Conservation (phyloP, 2,329 filamentous ascomycete genomes). For the Botrytis aclada region DNA sequence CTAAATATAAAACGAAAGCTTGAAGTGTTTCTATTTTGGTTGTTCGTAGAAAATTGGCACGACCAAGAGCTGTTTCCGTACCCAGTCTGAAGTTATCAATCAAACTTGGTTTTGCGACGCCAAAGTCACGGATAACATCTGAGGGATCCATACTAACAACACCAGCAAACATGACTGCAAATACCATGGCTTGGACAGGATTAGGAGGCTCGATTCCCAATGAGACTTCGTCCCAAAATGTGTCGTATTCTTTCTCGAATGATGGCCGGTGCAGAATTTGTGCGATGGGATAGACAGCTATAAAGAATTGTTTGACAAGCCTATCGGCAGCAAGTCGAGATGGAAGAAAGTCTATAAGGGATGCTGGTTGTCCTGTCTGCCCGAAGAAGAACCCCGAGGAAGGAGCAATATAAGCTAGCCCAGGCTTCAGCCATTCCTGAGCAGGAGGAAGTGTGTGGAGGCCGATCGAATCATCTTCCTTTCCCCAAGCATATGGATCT, state of each 20-base stretch:
- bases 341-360: conserved; percentile 60
- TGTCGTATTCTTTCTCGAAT: conserved; percentile 48
- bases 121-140: conserved; percentile 51
- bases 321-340: conserved; percentile 55
- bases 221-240: conserved; percentile 62
- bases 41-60: conserved; percentile 68
- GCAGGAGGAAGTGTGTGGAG: conserved; percentile 28
- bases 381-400: conserved; percentile 62
- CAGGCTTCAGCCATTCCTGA: conserved; percentile 59
- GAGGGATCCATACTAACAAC: conserved; percentile 62
- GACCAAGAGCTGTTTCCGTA: conserved; percentile 63
- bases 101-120: conserved; percentile 53
- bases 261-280: conserved; percentile 57
- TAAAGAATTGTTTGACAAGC: conserved; percentile 65
- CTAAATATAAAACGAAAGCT: conserved; percentile 73
- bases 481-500: neutral
- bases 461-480: neutral
- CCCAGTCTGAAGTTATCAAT: conserved; percentile 62
- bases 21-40: conserved; percentile 73
- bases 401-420: conserved; percentile 64
- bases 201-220: conserved; percentile 58
- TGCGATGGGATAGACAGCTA: conserved; percentile 65
- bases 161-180: conserved; percentile 67
- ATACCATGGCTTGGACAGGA: conserved; percentile 66
- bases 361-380: conserved; percentile 46